A percentile compares a stretch with the other conserved stretches of the same genome.
phyloP scores from a whole-genome alignment of 2,329 filamentous ascomycete species.

The Beauveria varroae region DNA sequence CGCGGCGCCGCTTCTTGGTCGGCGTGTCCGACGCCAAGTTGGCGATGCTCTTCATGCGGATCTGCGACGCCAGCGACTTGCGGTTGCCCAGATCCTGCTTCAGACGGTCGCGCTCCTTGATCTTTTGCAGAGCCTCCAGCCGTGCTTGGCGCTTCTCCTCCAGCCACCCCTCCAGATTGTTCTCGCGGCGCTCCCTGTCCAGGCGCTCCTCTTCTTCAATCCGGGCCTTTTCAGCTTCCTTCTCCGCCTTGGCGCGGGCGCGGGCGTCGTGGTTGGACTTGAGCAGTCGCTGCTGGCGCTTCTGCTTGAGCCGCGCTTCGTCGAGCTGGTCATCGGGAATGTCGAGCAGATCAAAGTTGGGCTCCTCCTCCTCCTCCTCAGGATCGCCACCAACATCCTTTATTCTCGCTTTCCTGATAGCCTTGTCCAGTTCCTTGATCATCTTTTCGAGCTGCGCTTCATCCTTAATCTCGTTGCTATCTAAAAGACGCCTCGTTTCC shows the following conservation, averaged over 20 bases:
- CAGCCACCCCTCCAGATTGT: constrained; percentile 80
- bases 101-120: constrained; percentile 87
- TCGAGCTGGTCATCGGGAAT: constrained; percentile 88
- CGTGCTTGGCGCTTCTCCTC: constrained; percentile 71
- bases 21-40: constrained; percentile 90
- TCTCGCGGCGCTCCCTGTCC: constrained; percentile 76
- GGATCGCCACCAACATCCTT: constrained; percentile 83
- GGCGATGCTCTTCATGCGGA: constrained; percentile 96
- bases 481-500: constrained; percentile 76
- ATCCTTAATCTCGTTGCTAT: constrained; percentile 87
- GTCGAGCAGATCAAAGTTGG: constrained; percentile 82
- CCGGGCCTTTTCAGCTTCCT: constrained; percentile 84
- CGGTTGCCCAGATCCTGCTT: constrained; percentile 94
- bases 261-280: constrained; percentile 94
- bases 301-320: constrained; percentile 83
- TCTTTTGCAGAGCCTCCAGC: constrained; percentile 63
- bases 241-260: constrained; percentile 89
- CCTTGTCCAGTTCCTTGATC: constrained; percentile 83
- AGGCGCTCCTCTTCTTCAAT: constrained; percentile 74
- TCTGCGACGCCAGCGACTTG: constrained; percentile 91
- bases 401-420: constrained; percentile 81
- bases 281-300: constrained; percentile 83
- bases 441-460: constrained; percentile 77
- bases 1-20: constrained; percentile 73
- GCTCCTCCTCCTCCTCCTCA: constrained; percentile 73